Conservation (phyloP, 2,329 filamentous ascomycete species). For the Thelonectria discophora region DNA sequence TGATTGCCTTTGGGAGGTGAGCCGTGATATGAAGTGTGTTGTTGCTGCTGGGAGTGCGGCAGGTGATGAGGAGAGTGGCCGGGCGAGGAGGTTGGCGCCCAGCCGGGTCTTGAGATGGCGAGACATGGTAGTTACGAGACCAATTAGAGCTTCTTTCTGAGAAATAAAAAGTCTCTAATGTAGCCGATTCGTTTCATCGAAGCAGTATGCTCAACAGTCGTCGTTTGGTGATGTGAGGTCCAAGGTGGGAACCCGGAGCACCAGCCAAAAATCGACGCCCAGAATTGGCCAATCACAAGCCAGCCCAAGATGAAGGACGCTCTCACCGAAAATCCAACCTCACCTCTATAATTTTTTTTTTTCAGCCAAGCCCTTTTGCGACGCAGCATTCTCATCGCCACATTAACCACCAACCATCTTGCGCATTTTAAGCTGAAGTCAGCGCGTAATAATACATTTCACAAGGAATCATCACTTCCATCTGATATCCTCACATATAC, state of each 20-base stretch:
- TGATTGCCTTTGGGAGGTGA: conserved; percentile 13
- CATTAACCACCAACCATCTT: no score
- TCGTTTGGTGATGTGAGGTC: conserved; percentile 6
- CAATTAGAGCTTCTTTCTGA: no score
- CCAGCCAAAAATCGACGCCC: conserved; percentile 25
- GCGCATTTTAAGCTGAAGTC: no score
- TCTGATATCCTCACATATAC: conserved; percentile 13
- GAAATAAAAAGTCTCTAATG: no score
- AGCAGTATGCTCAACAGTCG: no score
- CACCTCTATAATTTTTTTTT: conserved; percentile 26
- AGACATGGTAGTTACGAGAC: conserved; percentile 2
- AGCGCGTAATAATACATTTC: no score
- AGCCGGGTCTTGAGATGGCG: conserved; percentile 12
- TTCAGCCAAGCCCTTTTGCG: not conserved
- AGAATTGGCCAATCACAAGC: conserved; percentile 32
- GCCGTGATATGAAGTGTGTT: not conserved
- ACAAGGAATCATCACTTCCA: not conserved
- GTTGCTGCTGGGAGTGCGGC: not conserved
- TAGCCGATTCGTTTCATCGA: not conserved
- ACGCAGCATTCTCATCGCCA: not conserved
- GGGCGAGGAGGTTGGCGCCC: conserved; percentile 19
- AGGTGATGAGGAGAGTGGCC: conserved; percentile 8
- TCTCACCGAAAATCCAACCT: conserved; percentile 32
- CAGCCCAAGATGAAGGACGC: conserved; percentile 17
- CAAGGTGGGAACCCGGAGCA: conserved; percentile 20